Evolutionary conservation across 768 basidiomycete species (phyloP).

Genomic region (Multifurca ochricompacta): DNA sequence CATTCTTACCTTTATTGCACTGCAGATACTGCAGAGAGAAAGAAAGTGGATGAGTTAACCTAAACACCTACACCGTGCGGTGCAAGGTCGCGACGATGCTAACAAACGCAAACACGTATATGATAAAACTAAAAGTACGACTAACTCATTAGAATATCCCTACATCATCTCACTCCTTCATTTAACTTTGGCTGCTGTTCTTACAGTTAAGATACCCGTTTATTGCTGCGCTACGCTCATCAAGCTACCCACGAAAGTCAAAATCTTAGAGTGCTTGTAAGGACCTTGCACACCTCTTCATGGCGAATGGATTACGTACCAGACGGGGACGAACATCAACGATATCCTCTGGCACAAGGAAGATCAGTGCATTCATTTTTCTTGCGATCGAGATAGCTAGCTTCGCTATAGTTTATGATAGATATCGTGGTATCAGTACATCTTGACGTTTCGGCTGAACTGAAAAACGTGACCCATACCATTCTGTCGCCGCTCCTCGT

Average conservation of each 20-base stretch:
- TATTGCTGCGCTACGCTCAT: slow-evolving; percentile 57
- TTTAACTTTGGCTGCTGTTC: neutral
- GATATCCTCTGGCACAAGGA: slow-evolving; percentile 95
- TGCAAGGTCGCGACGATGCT: slow-evolving; percentile 8
- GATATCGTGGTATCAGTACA: neutral
- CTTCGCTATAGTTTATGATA: slow-evolving; percentile 70
- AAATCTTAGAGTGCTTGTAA: slow-evolving; percentile 44
- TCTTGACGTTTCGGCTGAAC: too few relatives aligned
- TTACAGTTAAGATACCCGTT: slow-evolving; percentile 6
- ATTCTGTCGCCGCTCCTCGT: slow-evolving; percentile 88
- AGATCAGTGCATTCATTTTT: slow-evolving; percentile 94
- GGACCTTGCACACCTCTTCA: neutral
- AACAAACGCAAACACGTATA: slow-evolving; percentile 22
- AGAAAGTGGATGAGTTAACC: too few relatives aligned
- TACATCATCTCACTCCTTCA: neutral
- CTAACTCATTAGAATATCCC: slow-evolving; percentile 1
- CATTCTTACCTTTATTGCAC: neutral
- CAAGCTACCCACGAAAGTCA: slow-evolving; percentile 92
- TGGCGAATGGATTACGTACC: slow-evolving; percentile 34
- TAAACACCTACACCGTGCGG: too few relatives aligned
- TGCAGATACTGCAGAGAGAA: too few relatives aligned
- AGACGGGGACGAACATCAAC: slow-evolving; percentile 88
- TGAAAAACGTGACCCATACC: slow-evolving; percentile 42
- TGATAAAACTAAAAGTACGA: slow-evolving; percentile 1
- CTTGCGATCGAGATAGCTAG: slow-evolving; percentile 97